Evolutionary conservation across 2,329 filamentous ascomycete genomes (phyloP).

Genomic region (Macrophomina pseudophaseolina): DNA sequence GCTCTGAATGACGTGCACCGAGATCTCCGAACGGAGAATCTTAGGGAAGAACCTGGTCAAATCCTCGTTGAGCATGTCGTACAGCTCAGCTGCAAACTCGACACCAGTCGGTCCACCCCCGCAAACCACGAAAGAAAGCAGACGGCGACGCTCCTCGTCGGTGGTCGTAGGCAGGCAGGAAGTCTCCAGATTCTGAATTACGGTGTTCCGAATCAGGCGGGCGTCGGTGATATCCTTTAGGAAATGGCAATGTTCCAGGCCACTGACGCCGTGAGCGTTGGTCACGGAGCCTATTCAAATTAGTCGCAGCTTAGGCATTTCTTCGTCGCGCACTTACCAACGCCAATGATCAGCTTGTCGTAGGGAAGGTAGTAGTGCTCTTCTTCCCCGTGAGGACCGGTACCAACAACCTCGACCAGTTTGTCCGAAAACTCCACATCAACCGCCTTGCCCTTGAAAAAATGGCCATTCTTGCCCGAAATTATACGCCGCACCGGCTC

Average conservation of each 20-base stretch:
- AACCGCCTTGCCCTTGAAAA: constrained; percentile 83
- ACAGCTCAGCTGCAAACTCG: constrained; percentile 95
- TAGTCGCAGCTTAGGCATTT: neutral
- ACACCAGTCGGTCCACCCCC: constrained; percentile 96
- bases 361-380: constrained; percentile 92
- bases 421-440: constrained; percentile 92
- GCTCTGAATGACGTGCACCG: constrained; percentile 95
- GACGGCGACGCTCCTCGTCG: constrained; percentile 82
- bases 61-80: constrained; percentile 95
- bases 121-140: constrained; percentile 94
- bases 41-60: constrained; percentile 81
- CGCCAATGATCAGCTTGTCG: constrained; percentile 91
- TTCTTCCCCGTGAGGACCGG: constrained; percentile 72
- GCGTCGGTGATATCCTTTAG: constrained; percentile 95
- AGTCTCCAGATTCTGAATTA: constrained; percentile 86
- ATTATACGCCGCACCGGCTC: constrained; percentile 91
- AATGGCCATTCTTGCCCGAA: constrained; percentile 79
- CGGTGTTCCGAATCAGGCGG: constrained; percentile 82
- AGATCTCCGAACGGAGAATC: constrained; percentile 94
- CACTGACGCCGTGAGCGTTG: constrained; percentile 94
- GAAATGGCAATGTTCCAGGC: constrained; percentile 91
- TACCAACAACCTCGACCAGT: constrained; percentile 82
- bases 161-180: constrained; percentile 91
- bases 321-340: constrained; percentile 58
- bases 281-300: constrained; percentile 70